Percentiles rank a stretch among this genome's conserved stretches.
Conservation (phyloP, 352 stramenopile species). For the Achlya hypogyna region DNA sequence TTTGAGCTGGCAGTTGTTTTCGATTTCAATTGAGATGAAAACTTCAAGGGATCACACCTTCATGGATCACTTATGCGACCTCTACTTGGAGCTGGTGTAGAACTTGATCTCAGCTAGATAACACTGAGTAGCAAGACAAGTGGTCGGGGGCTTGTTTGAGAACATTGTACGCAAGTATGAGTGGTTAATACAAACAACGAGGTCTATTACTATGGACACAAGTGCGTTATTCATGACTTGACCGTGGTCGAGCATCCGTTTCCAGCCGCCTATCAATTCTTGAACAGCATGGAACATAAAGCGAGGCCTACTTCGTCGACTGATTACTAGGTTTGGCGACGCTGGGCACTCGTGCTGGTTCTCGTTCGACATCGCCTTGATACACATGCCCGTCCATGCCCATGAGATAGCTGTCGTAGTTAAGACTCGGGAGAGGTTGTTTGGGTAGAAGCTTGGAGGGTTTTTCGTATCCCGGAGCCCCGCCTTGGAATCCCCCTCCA, state of each 20-base stretch:
- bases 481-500: conserved; percentile 52
- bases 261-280: neutral
- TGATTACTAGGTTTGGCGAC: neutral
- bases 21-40: too few relatives aligned
- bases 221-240: neutral
- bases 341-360: neutral
- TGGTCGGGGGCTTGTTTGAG: neutral
- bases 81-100: too few relatives aligned
- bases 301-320: neutral
- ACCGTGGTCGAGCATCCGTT: neutral
- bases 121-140: neutral
- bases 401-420: conserved; percentile 49
- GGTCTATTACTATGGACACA: neutral
- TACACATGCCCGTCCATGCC: conserved; percentile 78
- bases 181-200: neutral
- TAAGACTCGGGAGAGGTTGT: conserved; percentile 4
- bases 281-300: neutral
- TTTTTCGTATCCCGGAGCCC: neutral
- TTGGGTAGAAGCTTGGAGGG: neutral
- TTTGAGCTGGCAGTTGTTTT: too few relatives aligned
- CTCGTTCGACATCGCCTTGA: conserved; percentile 39
- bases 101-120: neutral
- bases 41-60: too few relatives aligned
- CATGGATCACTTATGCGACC: too few relatives aligned
- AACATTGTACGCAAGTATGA: neutral